Conservation (phyloP, 2,329 filamentous ascomycete species). For the Aspergillus ochraceoroseus region DNA sequence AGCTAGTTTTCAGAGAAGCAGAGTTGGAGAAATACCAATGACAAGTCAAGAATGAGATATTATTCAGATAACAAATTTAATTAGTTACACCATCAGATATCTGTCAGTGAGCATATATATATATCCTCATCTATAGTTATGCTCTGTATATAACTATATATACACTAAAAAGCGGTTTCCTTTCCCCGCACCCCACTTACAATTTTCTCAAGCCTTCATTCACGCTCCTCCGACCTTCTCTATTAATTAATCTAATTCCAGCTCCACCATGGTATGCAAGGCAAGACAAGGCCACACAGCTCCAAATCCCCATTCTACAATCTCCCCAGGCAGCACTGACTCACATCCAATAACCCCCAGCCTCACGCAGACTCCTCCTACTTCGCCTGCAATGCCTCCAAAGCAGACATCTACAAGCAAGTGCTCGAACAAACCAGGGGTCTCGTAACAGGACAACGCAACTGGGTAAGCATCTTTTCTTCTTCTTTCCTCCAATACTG, state of each 20-base stretch:
- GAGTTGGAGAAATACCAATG: not conserved
- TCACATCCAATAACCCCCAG: constrained; percentile 23
- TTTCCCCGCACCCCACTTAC: no score
- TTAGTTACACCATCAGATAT: no score
- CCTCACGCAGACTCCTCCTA: constrained; percentile 48
- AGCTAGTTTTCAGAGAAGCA: not conserved
- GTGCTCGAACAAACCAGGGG: constrained; percentile 38
- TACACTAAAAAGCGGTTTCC: no score
- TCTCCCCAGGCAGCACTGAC: not conserved
- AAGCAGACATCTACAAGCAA: constrained; percentile 43
- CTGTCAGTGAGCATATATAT: no score
- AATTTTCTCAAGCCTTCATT: no score
- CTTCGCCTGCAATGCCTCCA: constrained; percentile 37
- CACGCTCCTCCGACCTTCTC: no score
- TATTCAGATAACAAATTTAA: no score
- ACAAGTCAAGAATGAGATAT: constrained; percentile 1
- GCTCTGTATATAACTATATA: not conserved
- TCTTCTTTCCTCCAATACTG: no score
- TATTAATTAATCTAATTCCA: no score
- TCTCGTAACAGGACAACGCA: constrained; percentile 42
- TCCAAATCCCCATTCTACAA: not conserved
- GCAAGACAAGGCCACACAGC: no score
- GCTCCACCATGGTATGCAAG: constrained; percentile 1
- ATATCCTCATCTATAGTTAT: no score
- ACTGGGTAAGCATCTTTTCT: constrained; percentile 41